These are phyloP conservation scores for Boletus tomentosulus DNA, from an alignment of 768 basidiomycete species.

Conservation along the genomic window DNA sequence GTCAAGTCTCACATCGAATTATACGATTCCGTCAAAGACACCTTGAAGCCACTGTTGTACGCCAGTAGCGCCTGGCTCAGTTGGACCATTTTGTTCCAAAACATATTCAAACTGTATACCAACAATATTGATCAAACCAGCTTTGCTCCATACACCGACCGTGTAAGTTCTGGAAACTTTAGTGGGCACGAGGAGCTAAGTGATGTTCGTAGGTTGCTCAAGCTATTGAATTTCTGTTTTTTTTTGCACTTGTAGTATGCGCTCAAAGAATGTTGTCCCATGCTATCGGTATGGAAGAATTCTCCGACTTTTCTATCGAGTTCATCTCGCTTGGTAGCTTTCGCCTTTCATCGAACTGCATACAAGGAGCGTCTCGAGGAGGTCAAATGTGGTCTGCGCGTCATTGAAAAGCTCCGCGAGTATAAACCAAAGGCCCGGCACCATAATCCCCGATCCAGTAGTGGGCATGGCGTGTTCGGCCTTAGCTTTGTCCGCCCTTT, in stretches of 20 bases:
- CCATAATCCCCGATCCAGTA: slow-evolving; percentile 29
- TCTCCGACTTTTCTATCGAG: background rate
- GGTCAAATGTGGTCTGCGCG: slow-evolving; percentile 49
- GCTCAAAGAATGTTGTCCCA: slow-evolving; percentile 68
- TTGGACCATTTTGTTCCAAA: slow-evolving; percentile 70
- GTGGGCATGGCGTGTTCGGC: slow-evolving; percentile 42
- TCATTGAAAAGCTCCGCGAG: slow-evolving; percentile 63
- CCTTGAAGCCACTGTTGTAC: slow-evolving; percentile 68
- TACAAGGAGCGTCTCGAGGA: slow-evolving; percentile 65
- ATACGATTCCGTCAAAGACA: slow-evolving; percentile 67
- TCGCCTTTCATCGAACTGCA: slow-evolving; percentile 73
- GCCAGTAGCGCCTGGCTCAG: slow-evolving; percentile 66
- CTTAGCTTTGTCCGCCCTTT: slow-evolving; percentile 31
- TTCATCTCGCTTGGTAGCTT: slow-evolving; percentile 38
- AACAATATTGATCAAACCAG: slow-evolving; percentile 36
- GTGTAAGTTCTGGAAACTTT: slow-evolving; percentile 35
- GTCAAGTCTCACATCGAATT: slow-evolving; percentile 65
- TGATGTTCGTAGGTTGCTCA: slow-evolving; percentile 44
- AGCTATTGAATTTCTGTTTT: slow-evolving; percentile 71
- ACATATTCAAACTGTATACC: slow-evolving; percentile 59
- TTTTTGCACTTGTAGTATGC: slow-evolving; percentile 61
- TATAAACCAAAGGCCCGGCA: slow-evolving; percentile 50
- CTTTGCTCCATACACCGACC: slow-evolving; percentile 55
- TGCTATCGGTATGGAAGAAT: slow-evolving; percentile 41
- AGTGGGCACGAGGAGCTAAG: background rate